A percentile compares a stretch with the other conserved stretches of the same genome.
These are phyloP conservation scores for Serendipita sp. DNA, from an alignment of 768 basidiomycete species.

Conservation along the genomic window DNA sequence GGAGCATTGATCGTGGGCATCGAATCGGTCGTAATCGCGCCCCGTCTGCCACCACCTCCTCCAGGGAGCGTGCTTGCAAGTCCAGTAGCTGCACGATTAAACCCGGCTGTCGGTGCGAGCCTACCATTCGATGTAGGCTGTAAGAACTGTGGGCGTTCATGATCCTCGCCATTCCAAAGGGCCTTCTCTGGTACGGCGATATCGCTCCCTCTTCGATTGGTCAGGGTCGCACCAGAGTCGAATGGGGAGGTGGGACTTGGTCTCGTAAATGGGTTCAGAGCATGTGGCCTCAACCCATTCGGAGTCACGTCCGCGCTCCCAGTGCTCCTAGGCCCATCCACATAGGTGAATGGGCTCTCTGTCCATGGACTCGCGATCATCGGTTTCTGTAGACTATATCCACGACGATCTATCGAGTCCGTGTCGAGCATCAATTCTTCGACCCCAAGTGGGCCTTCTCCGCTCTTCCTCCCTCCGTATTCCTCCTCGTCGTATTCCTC, in stretches of 20 bases:
- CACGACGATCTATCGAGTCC: neutral
- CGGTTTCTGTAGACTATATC: neutral
- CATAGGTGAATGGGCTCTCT: slow-evolving; percentile 1
- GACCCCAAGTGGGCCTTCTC: neutral
- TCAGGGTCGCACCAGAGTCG: neutral
- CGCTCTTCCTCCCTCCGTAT: neutral
- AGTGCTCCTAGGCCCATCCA: neutral
- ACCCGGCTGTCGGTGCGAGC: neutral
- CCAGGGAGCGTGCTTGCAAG: neutral
- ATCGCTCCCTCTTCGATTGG: neutral
- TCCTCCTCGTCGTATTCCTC: neutral
- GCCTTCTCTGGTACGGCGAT: neutral
- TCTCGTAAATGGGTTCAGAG: neutral
- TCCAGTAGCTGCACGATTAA: neutral
- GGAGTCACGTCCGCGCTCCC: neutral
- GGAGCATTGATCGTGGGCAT: neutral
- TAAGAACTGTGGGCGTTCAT: neutral
- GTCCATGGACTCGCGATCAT: neutral
- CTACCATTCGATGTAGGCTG: neutral
- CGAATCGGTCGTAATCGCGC: neutral
- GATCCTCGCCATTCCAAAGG: neutral
- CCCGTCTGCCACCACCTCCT: neutral
- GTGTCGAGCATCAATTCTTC: slow-evolving; percentile 3
- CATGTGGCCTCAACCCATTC: neutral
- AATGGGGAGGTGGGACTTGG: neutral